These are phyloP conservation scores for Penicillium sp. DNA, from an alignment of 2,329 filamentous ascomycete species.

Conservation along the genomic window DNA sequence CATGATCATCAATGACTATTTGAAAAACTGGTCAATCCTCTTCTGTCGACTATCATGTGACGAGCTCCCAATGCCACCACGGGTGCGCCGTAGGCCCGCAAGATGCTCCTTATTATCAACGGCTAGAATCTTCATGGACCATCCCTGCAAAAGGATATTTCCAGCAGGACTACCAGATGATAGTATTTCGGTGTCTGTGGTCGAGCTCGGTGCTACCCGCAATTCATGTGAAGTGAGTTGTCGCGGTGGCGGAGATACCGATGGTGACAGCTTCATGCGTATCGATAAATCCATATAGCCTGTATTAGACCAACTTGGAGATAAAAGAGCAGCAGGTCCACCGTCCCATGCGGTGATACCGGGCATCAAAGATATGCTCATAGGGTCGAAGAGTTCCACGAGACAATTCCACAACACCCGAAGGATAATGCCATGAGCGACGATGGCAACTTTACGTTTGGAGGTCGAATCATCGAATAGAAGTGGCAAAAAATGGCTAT, in stretches of 20 bases:
- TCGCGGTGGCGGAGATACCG: neutral
- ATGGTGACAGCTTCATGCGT: slow-evolving; percentile 11
- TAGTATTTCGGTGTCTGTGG: neutral
- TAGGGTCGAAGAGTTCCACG: slow-evolving; percentile 59
- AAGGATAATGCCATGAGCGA: slow-evolving; percentile 85
- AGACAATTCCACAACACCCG: slow-evolving; percentile 70
- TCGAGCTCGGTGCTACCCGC: neutral
- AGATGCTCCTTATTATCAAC: slow-evolving; percentile 78
- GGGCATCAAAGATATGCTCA: slow-evolving; percentile 50
- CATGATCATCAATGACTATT: slow-evolving; percentile 1
- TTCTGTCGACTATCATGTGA: slow-evolving; percentile 76
- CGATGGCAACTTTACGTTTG: slow-evolving; percentile 65
- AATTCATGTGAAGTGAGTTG: neutral
- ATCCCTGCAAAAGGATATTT: slow-evolving; percentile 38
- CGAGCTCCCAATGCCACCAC: slow-evolving; percentile 81
- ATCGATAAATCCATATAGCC: slow-evolving; percentile 63
- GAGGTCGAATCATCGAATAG: slow-evolving; percentile 44
- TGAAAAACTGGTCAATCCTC: slow-evolving; percentile 77
- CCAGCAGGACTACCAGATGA: neutral
- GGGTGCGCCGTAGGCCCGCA: slow-evolving; percentile 74
- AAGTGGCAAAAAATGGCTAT: slow-evolving; percentile 66
- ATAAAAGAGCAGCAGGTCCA: slow-evolving; percentile 53
- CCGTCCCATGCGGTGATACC: slow-evolving; percentile 25
- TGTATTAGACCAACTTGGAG: slow-evolving; percentile 69
- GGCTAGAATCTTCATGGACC: slow-evolving; percentile 60